Base-by-base conservation (phyloP, 1,139 yeast species). In the Hansenula sp. region DNA sequence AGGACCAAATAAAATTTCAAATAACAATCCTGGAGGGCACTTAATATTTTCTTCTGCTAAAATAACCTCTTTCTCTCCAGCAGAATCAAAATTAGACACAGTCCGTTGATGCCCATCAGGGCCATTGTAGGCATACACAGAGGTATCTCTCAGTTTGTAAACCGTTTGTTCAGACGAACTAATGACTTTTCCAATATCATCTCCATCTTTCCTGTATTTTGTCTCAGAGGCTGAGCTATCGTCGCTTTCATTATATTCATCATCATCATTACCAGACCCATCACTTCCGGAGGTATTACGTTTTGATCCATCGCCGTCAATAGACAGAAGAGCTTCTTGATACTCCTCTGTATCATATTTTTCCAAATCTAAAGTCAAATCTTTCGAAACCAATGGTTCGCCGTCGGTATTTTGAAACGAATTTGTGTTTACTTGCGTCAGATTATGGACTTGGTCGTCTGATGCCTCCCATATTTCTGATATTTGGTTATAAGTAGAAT, bases 1-100 rank as follows among this genome's bases (percentile, higher is more conserved):
- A 10, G 73, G 67, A 21, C 97, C 96, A 62, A 84, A 90, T 34
- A 92, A 49, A 20, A 90, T 52, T 38, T 71, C 72, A 55, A 70
- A 87, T 0, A 89, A 75, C 0, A 78, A 77, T 2, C 97, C 97
- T 2, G 94, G 65, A 1, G 97, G 95, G 0, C 94, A 95, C 32
- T 71, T 65, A 29, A 87, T 61, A 1, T 68, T 68, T 26, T 81
- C 79, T 10, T 73, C 66, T 16, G 87, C 74, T 30, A 66, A 42
- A 9, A 62, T 40, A 27, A 73, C 70, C 29, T 81, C 85, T 39
- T 86, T 89, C 17, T 70, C 71, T 1, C 75, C 59, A 17, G 70
- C 77, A 28, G 79, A 74, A n/a, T 68, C 66, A 50, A 76, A 74
- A 0, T 64, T 65, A 24, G 66, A 59, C 5, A 59, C 57, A 0